Percentiles rank a stretch among this genome's conserved stretches.
Evolutionary conservation across 257 asterid genomes (phyloP).

Genomic region (Leptodermis oblonga): DNA sequence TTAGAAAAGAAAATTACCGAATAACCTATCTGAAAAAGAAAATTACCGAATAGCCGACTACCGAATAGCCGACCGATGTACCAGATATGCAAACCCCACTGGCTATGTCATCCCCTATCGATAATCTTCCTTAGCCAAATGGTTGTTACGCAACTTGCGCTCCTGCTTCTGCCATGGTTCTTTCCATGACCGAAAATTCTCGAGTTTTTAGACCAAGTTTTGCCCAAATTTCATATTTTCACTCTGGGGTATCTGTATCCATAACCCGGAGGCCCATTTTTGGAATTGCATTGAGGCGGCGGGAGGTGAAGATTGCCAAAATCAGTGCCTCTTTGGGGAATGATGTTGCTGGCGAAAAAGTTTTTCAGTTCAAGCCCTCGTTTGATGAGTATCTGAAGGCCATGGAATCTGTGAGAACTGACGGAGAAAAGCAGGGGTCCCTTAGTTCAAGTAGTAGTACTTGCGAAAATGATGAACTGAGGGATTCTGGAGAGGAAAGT

Average conservation of each 20-base stretch:
- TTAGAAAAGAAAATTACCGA: no score
- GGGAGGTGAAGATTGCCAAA: slow-evolving; percentile 19
- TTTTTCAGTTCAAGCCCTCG: slow-evolving; percentile 61
- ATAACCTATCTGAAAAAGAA: no score
- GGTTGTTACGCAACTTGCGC: neutral
- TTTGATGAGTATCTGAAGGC: slow-evolving; percentile 84
- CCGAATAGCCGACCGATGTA: no score
- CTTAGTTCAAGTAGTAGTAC: slow-evolving; percentile 12
- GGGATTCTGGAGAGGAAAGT: slow-evolving; percentile 6
- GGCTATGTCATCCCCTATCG: neutral
- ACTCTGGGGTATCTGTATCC: slow-evolving; percentile 24
- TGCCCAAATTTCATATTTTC: slow-evolving; percentile 19
- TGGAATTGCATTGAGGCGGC: slow-evolving; percentile 24
- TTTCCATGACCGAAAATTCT: slow-evolving; percentile 6
- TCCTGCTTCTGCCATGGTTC: neutral
- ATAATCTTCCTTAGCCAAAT: neutral
- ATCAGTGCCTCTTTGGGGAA: slow-evolving; percentile 24
- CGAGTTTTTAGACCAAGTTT: neutral
- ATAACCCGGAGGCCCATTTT: slow-evolving; percentile 29
- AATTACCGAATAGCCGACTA: no score
- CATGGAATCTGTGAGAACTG: slow-evolving; percentile 58
- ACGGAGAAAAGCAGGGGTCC: slow-evolving; percentile 15
- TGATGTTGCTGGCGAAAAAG: slow-evolving; percentile 41
- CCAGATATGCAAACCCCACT: no score
- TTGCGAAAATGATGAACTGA: slow-evolving; percentile 3